Percentiles rank a stretch among this genome's conserved stretches.
Conservation (phyloP, 352 stramenopile species). For the Phytopythium cucurbitacearum region DNA sequence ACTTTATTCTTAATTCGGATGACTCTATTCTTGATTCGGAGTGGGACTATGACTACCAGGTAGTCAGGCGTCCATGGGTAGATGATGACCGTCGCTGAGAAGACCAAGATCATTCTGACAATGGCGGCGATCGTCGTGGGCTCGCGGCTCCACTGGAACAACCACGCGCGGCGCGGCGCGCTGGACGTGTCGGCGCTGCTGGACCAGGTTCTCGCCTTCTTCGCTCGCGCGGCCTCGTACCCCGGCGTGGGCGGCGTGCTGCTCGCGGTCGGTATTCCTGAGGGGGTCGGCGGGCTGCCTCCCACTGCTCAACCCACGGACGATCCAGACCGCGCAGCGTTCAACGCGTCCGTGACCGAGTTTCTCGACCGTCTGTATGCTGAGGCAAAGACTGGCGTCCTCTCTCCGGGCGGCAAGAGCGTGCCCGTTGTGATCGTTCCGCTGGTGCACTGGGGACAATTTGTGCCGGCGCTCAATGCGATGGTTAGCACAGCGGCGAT, state of each 20-base stretch:
- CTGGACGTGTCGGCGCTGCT: slow-evolving; percentile 47
- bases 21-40: too few species aligned
- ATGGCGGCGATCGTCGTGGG: slow-evolving; percentile 30
- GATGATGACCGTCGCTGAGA: too few species aligned
- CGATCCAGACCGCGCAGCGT: slow-evolving; percentile 10
- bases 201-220: slow-evolving; percentile 45
- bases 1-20: too few species aligned
- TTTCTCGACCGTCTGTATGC: slow-evolving; percentile 32
- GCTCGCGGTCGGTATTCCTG: slow-evolving; percentile 49
- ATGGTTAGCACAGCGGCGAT: slow-evolving; percentile 72
- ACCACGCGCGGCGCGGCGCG: slow-evolving; percentile 34
- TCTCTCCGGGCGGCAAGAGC: slow-evolving; percentile 2
- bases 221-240: slow-evolving; percentile 40
- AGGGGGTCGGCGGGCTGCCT: slow-evolving; percentile 7
- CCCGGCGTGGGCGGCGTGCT: slow-evolving; percentile 34
- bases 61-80: too few species aligned
- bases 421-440: slow-evolving; percentile 71
- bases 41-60: too few species aligned
- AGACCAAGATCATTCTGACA: too few species aligned
- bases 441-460: slow-evolving; percentile 93
- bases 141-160: slow-evolving; percentile 69
- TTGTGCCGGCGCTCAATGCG: slow-evolving; percentile 94
- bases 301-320: not conserved
- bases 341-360: slow-evolving; percentile 34
- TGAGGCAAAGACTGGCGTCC: slow-evolving; percentile 10